These are phyloP conservation scores for Penicillium rolfsii DNA, from an alignment of 2,329 filamentous ascomycete genomes.

Conservation along the genomic window DNA sequence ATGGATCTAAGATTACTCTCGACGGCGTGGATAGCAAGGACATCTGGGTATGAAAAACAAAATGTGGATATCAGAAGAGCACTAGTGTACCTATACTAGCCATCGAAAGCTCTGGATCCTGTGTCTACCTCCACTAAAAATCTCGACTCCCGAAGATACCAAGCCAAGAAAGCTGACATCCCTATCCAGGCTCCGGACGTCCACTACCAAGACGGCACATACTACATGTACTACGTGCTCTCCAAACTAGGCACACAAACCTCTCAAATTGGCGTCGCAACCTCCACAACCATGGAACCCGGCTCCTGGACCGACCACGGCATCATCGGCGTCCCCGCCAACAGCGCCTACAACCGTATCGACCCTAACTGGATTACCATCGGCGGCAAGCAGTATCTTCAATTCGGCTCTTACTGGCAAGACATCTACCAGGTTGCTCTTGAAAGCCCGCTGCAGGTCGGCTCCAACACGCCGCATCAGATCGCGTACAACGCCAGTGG, in stretches of 20 bases:
- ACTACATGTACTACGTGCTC: slow-evolving; percentile 69
- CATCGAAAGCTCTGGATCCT: no score
- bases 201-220: slow-evolving; percentile 57
- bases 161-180: neutral
- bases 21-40: slow-evolving; percentile 44
- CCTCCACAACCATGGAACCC: slow-evolving; percentile 47
- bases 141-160: neutral
- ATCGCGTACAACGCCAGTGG: slow-evolving; percentile 59
- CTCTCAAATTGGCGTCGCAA: slow-evolving; percentile 65
- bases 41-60: slow-evolving; percentile 50
- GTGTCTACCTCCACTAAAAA: no score
- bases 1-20: slow-evolving; percentile 49
- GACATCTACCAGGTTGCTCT: slow-evolving; percentile 65
- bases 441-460: slow-evolving; percentile 32
- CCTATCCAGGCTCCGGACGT: slow-evolving; percentile 67
- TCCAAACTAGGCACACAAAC: slow-evolving; percentile 63
- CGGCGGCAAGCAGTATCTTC: slow-evolving; percentile 52
- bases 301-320: slow-evolving; percentile 45
- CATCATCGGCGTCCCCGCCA: slow-evolving; percentile 42
- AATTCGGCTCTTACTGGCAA: slow-evolving; percentile 72
- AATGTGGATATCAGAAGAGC: neutral
- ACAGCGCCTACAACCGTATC: slow-evolving; percentile 60
- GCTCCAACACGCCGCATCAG: slow-evolving; percentile 46
- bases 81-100: neutral
- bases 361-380: slow-evolving; percentile 59